These are phyloP conservation scores for Cordyceps cateniannulata DNA, from an alignment of 2,329 filamentous ascomycete genomes.

Conservation along the genomic window DNA sequence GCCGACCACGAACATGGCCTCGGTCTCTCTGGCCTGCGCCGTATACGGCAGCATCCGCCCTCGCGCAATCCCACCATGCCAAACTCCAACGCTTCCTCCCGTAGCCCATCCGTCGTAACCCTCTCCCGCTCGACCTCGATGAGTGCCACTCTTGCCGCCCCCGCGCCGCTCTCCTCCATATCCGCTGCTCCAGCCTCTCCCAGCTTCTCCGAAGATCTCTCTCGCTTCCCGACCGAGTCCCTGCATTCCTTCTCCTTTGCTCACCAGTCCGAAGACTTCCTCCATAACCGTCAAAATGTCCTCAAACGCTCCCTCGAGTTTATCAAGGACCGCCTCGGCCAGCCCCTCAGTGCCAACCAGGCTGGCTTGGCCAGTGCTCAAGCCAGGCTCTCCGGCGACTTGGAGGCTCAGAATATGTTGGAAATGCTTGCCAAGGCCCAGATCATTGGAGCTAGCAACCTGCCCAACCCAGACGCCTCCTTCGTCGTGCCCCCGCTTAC, in stretches of 20 bases:
- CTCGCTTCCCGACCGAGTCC: conserved; percentile 89
- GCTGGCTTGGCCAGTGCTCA: conserved; percentile 77
- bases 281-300: conserved; percentile 88
- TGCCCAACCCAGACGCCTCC: conserved; percentile 41
- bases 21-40: conserved; percentile 78
- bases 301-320: conserved; percentile 93
- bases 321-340: conserved; percentile 86
- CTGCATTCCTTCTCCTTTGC: conserved; percentile 98
- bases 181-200: conserved; percentile 64
- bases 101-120: conserved; percentile 49
- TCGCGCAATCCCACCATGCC: conserved; percentile 59
- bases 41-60: conserved; percentile 76
- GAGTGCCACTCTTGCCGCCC: conserved; percentile 56
- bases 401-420: conserved; percentile 85
- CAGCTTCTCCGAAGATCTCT: conserved; percentile 78
- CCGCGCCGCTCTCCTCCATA: conserved; percentile 43
- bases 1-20: conserved; percentile 83
- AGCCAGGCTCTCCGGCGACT: conserved; percentile 72
- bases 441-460: conserved; percentile 62
- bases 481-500: conserved; percentile 57
- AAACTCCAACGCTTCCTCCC: conserved; percentile 54
- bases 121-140: conserved; percentile 66
- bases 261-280: conserved; percentile 84
- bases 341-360: conserved; percentile 60
- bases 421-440: conserved; percentile 80